phyloP scores from a whole-genome alignment of 257 asterid species.

The Solanum peruvianum region DNA sequence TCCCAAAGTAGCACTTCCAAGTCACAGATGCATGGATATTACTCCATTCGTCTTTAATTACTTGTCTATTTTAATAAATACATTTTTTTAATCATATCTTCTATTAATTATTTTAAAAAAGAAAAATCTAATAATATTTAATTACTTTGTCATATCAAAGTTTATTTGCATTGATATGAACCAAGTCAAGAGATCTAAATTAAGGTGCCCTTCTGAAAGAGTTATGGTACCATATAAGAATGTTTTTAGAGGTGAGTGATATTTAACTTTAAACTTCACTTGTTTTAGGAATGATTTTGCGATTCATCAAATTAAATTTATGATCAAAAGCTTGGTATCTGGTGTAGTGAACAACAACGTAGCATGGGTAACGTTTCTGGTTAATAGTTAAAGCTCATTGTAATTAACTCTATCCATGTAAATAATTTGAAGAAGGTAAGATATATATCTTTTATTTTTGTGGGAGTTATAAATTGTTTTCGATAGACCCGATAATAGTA shows the following conservation, averaged over 20 bases:
- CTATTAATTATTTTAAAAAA: too few relatives aligned
- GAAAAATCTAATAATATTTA: too few relatives aligned
- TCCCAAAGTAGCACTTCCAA: neutral
- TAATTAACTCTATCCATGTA: neutral
- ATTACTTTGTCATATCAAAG: neutral
- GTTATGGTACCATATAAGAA: neutral
- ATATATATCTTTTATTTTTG: too few relatives aligned
- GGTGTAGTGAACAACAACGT: neutral
- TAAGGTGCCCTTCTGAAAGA: neutral
- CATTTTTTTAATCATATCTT: too few relatives aligned
- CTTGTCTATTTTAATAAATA: too few relatives aligned
- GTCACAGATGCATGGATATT: neutral
- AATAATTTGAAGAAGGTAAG: too few relatives aligned
- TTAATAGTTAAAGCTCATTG: neutral
- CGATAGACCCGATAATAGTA: too few relatives aligned
- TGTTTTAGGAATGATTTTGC: neutral
- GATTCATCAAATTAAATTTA: neutral
- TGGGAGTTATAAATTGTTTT: too few relatives aligned
- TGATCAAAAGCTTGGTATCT: neutral
- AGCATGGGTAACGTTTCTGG: neutral
- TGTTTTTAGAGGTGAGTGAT: neutral
- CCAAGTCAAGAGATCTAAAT: neutral
- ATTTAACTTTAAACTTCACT: neutral
- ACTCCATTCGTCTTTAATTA: too few relatives aligned
- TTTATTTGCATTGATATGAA: neutral